A percentile compares a stretch with the other conserved stretches of the same genome.
phyloP scores from a whole-genome alignment of 768 basidiomycete genomes.

The Agrocybe praecox region DNA sequence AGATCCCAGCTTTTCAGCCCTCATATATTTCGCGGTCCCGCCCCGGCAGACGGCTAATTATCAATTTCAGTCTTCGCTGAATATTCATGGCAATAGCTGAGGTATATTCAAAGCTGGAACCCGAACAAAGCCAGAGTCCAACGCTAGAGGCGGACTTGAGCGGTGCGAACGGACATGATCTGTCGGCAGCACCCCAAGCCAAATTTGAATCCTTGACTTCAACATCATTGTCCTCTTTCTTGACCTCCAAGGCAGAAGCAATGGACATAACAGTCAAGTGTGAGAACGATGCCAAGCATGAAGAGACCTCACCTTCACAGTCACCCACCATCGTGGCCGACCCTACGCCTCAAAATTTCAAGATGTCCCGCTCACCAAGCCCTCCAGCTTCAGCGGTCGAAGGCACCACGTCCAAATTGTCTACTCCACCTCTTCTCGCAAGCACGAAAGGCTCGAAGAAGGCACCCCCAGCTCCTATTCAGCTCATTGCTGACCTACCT shows the following conservation, averaged over 20 bases:
- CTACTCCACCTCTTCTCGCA: constrained; percentile 40
- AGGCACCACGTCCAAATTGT: constrained; percentile 36
- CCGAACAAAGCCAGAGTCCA: constrained; percentile 20
- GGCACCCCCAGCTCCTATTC: constrained; percentile 40
- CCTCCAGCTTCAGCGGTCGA: constrained; percentile 32
- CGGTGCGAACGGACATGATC: constrained; percentile 23
- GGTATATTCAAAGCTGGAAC: constrained; percentile 21
- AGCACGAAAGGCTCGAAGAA: constrained; percentile 34
- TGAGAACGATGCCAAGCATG: constrained; percentile 29
- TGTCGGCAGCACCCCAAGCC: constrained; percentile 30
- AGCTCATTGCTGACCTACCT: constrained; percentile 83
- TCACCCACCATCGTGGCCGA: constrained; percentile 37
- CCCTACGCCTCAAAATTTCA: constrained; percentile 32
- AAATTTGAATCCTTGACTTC: constrained; percentile 33
- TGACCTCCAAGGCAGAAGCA: constrained; percentile 22
- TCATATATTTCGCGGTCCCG: constrained; percentile 8
- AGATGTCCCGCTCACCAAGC: constrained; percentile 34
- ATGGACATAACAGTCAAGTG: constrained; percentile 35
- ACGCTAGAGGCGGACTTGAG: constrained; percentile 18
- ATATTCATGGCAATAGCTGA: constrained; percentile 20
- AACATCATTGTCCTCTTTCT: constrained; percentile 23
- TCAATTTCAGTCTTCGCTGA: constrained; percentile 11
- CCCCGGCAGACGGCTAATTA: constrained; percentile 13
- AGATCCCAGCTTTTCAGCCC: constrained; percentile 8
- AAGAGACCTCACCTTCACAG: constrained; percentile 34